These are phyloP conservation scores for Umbelopsis ramanniana DNA, from an alignment of 192 early-diverging fungal genomes.

Conservation along the genomic window DNA sequence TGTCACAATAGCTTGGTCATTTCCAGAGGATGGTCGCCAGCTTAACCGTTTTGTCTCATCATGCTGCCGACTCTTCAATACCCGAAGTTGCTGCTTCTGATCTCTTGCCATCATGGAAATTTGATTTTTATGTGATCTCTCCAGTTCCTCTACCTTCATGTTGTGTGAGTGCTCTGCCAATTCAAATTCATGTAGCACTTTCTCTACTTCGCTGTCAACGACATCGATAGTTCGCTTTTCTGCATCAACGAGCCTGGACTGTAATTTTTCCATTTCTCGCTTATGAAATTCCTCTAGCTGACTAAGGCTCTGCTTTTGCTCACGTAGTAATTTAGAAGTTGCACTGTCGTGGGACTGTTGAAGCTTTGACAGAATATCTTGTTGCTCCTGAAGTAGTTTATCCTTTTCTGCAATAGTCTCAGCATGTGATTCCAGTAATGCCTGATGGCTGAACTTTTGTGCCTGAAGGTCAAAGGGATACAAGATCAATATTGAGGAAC, in stretches of 20 bases:
- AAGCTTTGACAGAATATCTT: conserved; percentile 21
- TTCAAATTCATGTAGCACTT: conserved; percentile 38
- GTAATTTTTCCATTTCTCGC: conserved; percentile 30
- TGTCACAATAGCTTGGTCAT: background rate
- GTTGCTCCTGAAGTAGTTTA: conserved; percentile 31
- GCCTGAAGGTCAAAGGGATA: background rate
- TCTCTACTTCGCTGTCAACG: conserved; percentile 28
- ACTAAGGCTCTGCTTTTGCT: conserved; percentile 22
- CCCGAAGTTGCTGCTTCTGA: conserved; percentile 18
- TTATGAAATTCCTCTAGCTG: conserved; percentile 33
- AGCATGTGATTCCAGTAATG: conserved; percentile 32
- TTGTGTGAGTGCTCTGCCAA: conserved; percentile 32
- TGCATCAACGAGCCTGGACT: conserved; percentile 24
- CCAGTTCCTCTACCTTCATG: conserved; percentile 31
- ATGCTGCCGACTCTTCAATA: conserved; percentile 2
- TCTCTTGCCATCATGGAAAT: conserved; percentile 11
- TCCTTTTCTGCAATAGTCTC: conserved; percentile 41
- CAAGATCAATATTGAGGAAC: background rate
- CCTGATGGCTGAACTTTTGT: conserved; percentile 39
- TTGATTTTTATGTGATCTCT: conserved; percentile 35
- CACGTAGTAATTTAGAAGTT: conserved; percentile 21
- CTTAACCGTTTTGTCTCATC: conserved; percentile 19
- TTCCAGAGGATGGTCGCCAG: background rate
- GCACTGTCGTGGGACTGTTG: conserved; percentile 22
- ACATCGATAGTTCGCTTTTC: conserved; percentile 6